Base-by-base conservation (phyloP, 1,284 basidiomycete species). In the Sporisorium sorghi region DNA sequence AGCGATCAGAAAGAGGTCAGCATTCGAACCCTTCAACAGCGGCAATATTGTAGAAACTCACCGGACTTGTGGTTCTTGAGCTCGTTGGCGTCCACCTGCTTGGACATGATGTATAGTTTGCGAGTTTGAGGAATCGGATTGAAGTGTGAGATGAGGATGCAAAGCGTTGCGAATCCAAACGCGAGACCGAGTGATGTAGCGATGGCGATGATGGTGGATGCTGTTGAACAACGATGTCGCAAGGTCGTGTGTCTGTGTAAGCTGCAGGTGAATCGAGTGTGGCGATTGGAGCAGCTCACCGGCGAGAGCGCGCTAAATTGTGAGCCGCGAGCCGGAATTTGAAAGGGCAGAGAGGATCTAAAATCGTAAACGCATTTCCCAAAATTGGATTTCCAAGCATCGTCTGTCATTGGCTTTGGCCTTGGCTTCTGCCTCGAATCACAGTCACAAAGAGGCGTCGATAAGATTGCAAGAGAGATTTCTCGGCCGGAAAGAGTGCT, bases 61-160 rank as follows among this genome's bases (percentile, higher is more conserved):
- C 79, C 78, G 23, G 64, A 69, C 66, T 74, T 75, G 78, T 81
- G 79, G 59, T 77, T 60, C 73, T 78, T 78, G 58, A 81, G 66
- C 60, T 81, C 79, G 63, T 69, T 68, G 24, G 58, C 35, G 30
- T 73, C 70, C 57, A 75, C 61, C 35, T 72, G 55, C 62, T 79
- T 77, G 32, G 65, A 58, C 77, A 79, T 79, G 52, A 14, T 78
- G 62, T 19, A 12, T 23, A 26, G 14, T 0, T 12, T 44, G 24
- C n/a, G 33, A 5, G n/a, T 24, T 17, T 39, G 32, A 17, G 30
- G 33, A 8, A 52, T 44, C 5, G 51, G 58, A 17, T 50, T 24
- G 43, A 53, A 57, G 11, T 44, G 47, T 15, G 33, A 19, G 30
- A 50, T 35, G 50, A 58, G 47, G 30, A 56, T 42, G 49, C 35